Evolutionary conservation across 2,329 filamentous ascomycete genomes (phyloP), one percentile per base, ranked within the genome.

Genomic region (Annulohypoxylon truncatum): DNA sequence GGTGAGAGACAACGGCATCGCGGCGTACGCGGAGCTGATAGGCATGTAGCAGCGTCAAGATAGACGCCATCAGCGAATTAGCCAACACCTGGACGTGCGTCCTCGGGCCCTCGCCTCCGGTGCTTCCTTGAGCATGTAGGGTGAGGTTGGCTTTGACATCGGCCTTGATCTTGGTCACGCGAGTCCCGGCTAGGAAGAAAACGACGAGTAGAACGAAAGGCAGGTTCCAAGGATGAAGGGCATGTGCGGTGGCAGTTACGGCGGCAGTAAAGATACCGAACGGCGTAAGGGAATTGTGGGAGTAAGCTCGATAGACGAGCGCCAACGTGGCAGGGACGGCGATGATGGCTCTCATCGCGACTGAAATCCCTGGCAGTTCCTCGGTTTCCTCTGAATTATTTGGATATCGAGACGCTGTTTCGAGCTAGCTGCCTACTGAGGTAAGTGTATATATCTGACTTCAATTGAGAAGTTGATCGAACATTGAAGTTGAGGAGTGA

Each of bases 141-240:
- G 96, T 98, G 71, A 98, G 82, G 38, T 84, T 87, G 1, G 92
- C 88, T 81, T 99, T 99, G 74, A 94, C 83, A 70, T 92, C 86
- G 76, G 97, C 90, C 79, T 98, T 97, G 73, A 97, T 85, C 82
- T 95, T 94, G 0, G 95, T 97, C 0, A 90, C 94, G 54, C 89
- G 84, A 1, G 92, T 97, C 1, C 94, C 96, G 3, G 91, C 89
- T 2, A 97, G 82, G 79, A 97, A 98, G 82, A 98, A 98, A 33
- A 94, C 87, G 52, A 87, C 86, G 1, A 98, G 84, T 9, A 97
- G 84, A 26, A 87, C 87, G 80, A 97, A 96, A n/a, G 93, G 94
- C n/a, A 94, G 83, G 65, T 92, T 92, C 90, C 93, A 97, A 2
- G 95, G 95, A 79, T 98, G 94, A n/a, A 94, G 81, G 13, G 94